Base-by-base conservation (phyloP, 1,284 basidiomycete species). In the Leccinum fuscescens region DNA sequence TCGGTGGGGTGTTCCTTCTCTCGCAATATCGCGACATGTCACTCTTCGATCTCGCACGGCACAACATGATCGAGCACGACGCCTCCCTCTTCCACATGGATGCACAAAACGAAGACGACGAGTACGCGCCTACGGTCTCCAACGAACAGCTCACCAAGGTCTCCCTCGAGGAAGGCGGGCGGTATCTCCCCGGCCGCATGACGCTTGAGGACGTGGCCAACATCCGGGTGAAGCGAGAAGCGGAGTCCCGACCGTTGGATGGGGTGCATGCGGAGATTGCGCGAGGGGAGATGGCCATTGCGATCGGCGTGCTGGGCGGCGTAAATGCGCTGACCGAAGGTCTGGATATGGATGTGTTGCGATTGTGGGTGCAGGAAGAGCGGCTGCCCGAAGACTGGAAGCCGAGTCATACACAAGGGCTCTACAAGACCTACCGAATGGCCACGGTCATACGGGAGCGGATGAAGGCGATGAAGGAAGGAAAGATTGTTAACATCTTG, bases 281-380 rank as follows among this genome's bases (percentile, higher is more conserved):
- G 5, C 78, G 84, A 7, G 88, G 88, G 17, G 88, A 89, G 71
- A 80, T 86, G 72, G 85, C 80, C 0, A 79, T 89, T 52, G 82
- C 85, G 11, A 70, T 88, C 24, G 79, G 82, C 0, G 72, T 85
- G 1, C 64, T 76, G 1, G 1, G 68, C 4, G 73, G 75, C 17
- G 54, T 59, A 7, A 64, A 66, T 17, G 66, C 66, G 9, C 39
- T 14, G 0, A 64, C 61, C 15, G 62, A 67, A 6, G 83, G 82
- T 0, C 67, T 84, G 1, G 79, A 81, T 0, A 65, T 80, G 35
- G 78, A 81, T 29, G 74, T 78, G 65, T 66, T 86, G 22, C 71
- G 74, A 37, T 65, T 69, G 6, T 87, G 84, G 85, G 75, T 86
- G 50, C 62, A 70, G 12, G 62, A 83, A 14, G 85, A 85, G 64